Percentiles rank a stretch among this genome's conserved stretches.
Evolutionary conservation across 2,329 filamentous ascomycete species (phyloP).

Genomic region (Septoria petroselini): DNA sequence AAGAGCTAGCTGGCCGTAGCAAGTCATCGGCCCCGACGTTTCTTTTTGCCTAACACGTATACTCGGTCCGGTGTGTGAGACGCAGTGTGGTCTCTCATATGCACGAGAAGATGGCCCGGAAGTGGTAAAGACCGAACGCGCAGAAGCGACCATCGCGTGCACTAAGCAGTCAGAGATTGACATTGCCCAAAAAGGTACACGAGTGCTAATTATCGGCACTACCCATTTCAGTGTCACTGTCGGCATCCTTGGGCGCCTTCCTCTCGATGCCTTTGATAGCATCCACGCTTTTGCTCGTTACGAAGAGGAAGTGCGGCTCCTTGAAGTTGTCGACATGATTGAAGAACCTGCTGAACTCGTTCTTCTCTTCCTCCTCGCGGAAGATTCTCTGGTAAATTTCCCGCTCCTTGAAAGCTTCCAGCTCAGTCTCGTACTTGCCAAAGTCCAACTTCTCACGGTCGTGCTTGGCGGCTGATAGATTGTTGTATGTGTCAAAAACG

Average conservation of each 20-base stretch:
- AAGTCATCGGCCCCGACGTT: too few relatives aligned
- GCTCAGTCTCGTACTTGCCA: constrained; percentile 69
- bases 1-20: too few relatives aligned
- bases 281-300: constrained; percentile 49
- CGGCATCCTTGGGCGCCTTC: constrained; percentile 14
- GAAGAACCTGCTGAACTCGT: constrained; percentile 60
- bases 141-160: too few relatives aligned
- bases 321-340: constrained; percentile 52
- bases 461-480: constrained; percentile 61
- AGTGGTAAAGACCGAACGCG: too few relatives aligned
- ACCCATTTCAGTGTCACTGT: constrained; percentile 9
- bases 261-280: constrained; percentile 40
- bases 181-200: too few relatives aligned
- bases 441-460: constrained; percentile 73
- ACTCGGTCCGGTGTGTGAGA: too few relatives aligned
- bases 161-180: too few relatives aligned
- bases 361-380: constrained; percentile 76
- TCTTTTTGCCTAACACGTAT: too few relatives aligned
- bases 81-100: too few relatives aligned
- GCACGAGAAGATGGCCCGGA: too few relatives aligned
- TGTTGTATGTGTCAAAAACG: constrained; percentile 88
- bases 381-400: constrained; percentile 94
- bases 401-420: constrained; percentile 83
- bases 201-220: constrained; percentile 6
- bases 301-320: constrained; percentile 49